Conservation (phyloP, 257 asterid genomes). For the Forsythia viridissima region DNA sequence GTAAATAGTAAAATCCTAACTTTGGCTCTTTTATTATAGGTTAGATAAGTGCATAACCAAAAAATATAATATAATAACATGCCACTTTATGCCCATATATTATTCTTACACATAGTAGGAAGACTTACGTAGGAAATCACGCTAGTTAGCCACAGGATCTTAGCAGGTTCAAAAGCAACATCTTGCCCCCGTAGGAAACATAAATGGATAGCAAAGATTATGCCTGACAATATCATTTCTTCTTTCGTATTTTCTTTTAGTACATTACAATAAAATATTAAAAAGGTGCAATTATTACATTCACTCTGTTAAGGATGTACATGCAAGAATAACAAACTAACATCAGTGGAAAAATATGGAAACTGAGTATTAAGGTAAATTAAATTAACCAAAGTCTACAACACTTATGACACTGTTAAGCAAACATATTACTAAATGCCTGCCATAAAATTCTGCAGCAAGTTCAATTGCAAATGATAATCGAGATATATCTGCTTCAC, state of each 20-base stretch:
- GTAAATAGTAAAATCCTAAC: too few relatives aligned
- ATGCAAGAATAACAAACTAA: too few relatives aligned
- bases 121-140: constrained; percentile 91
- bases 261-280: neutral
- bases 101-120: neutral
- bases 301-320: constrained; percentile 62
- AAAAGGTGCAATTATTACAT: constrained; percentile 51
- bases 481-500: too few relatives aligned
- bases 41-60: neutral
- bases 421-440: too few relatives aligned
- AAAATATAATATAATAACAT: too few relatives aligned
- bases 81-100: neutral
- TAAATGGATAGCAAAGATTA: constrained; percentile 15
- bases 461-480: too few relatives aligned
- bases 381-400: too few relatives aligned
- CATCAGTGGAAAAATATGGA: too few relatives aligned
- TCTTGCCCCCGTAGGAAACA: constrained; percentile 78
- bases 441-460: too few relatives aligned
- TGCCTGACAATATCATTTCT: constrained; percentile 8
- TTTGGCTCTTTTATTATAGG: too few relatives aligned
- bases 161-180: constrained; percentile 96
- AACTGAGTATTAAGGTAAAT: too few relatives aligned
- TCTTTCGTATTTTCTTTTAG: neutral
- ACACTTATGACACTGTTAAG: too few relatives aligned
- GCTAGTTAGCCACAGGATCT: constrained; percentile 96